phyloP scores from a whole-genome alignment of 148 eudicot genomes.

The Vaccinium corymbosum region DNA sequence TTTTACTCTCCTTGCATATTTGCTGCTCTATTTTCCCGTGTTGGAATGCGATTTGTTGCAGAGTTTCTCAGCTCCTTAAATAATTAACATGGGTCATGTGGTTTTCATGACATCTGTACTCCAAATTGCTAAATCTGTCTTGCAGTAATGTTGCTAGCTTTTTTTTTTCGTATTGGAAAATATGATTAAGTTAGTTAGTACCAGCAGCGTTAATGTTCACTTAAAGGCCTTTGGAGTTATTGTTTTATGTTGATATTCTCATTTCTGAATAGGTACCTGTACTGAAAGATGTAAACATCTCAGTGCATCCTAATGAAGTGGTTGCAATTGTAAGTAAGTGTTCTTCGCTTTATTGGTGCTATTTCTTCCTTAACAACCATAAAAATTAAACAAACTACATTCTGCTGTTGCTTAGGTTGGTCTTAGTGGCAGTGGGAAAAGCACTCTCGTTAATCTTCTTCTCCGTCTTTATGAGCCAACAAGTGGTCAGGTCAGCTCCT shows the following conservation, averaged over 20 bases:
- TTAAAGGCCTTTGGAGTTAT: neutral
- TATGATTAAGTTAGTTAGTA: neutral
- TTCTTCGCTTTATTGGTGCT: constrained; percentile 8
- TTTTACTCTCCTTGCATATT: neutral
- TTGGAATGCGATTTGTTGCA: neutral
- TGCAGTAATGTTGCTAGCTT: neutral
- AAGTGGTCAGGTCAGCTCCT: constrained; percentile 65
- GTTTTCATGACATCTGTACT: neutral
- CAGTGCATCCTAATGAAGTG: constrained; percentile 84
- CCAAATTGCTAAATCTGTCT: neutral
- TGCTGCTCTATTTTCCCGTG: neutral
- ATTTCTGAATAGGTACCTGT: constrained; percentile 61
- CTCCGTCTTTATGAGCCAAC: constrained; percentile 95
- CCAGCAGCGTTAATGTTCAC: neutral
- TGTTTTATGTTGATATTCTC: constrained; percentile 20
- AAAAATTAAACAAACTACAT: constrained; percentile 13
- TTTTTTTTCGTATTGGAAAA: too few relatives aligned
- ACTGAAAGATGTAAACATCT: constrained; percentile 51
- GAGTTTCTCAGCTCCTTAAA: neutral
- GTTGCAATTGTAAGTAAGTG: constrained; percentile 74
- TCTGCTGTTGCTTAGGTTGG: constrained; percentile 66
- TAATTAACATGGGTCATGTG: neutral
- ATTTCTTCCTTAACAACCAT: constrained; percentile 5
- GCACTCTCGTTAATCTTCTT: constrained; percentile 90
- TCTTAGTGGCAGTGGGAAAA: constrained; percentile 97